Conservation (phyloP, 768 basidiomycete genomes). For the Mycena vitilis region DNA sequence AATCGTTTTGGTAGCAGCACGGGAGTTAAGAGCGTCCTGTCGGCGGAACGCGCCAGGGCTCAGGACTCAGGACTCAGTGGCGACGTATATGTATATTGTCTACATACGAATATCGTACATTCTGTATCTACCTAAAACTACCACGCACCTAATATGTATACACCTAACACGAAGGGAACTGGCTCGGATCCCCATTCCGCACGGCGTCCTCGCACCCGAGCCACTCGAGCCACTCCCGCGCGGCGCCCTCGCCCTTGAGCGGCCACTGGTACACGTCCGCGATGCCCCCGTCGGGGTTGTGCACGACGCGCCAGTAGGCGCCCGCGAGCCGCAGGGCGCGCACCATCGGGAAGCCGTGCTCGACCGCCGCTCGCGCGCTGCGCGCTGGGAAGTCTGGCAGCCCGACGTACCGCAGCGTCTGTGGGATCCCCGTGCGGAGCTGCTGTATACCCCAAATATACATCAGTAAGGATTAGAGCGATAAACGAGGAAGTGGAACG, state of each 20-base stretch:
- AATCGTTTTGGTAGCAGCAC: no score
- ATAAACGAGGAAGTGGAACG: conserved; percentile 23
- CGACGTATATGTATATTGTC: no score
- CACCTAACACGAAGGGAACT: conserved; percentile 6
- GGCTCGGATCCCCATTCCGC: conserved; percentile 9
- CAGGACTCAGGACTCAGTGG: no score
- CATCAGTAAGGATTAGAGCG: conserved; percentile 10
- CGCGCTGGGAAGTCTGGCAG: conserved; percentile 61
- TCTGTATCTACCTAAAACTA: no score
- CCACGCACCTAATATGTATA: no score
- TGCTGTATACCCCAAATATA: conserved; percentile 52
- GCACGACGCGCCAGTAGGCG: conserved; percentile 64
- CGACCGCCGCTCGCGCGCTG: conserved; percentile 57
- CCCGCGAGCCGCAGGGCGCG: conserved; percentile 65
- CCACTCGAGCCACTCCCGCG: conserved; percentile 72
- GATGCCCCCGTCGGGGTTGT: conserved; percentile 44
- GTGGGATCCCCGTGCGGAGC: conserved; percentile 69
- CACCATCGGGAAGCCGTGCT: conserved; percentile 72
- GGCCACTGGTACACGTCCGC: conserved; percentile 68
- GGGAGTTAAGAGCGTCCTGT: no score
- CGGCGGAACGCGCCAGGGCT: no score
- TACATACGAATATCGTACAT: no score
- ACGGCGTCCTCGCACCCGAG: conserved; percentile 70
- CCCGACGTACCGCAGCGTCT: conserved; percentile 63
- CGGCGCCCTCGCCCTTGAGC: conserved; percentile 59